Base-by-base conservation (phyloP, 176 grass and related monocot species). In the Ananas comosus region DNA sequence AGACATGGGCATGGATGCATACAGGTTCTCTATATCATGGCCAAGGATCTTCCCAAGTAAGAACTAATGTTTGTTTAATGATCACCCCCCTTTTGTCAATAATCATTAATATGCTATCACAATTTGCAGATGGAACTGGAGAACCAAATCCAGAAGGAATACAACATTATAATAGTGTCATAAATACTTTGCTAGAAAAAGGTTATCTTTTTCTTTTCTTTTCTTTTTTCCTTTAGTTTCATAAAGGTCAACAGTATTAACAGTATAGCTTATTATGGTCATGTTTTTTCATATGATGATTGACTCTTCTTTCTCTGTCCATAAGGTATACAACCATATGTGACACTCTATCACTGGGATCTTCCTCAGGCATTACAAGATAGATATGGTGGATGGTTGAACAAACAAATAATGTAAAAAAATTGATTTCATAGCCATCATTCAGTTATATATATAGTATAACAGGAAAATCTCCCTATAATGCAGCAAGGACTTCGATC, bases 21-120 rank as follows among this genome's bases (percentile, higher is more conserved):
- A 92, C 74, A 76, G 89, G 54, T 97, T 97, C 82, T 97, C 94
- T 22, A 97, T 97, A 65, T 92, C 94, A 72, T 97, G 94, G 94
- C 67, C 94, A 53, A 79, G 94, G 64, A 93, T 97, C 61, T 93
- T 97, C 65, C 89, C 89, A 80, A 97, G 89, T 97, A 93, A 77
- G 90, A 51, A 66, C 76, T 22, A 73, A 81, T 57, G 64, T 12
- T 71, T 68, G 3, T 71, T 23, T 49, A 75, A 64, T 64, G 28
- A 4, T 66, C 81, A 11, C 52, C 16, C 54, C 2, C 14, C 22
- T 24, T 70, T 80, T 66, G n/a, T 2, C 2, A n/a, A 42, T 73
- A 49, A 76, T 10, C 80, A 69, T 23, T 72, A 54, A 73, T 9
- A 67, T 77, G 29, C 13, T 50, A 64, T 71, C 58, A 67, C 22